Base-by-base conservation (phyloP, 2,329 filamentous ascomycete species). In the Colletotrichum viniferum region DNA sequence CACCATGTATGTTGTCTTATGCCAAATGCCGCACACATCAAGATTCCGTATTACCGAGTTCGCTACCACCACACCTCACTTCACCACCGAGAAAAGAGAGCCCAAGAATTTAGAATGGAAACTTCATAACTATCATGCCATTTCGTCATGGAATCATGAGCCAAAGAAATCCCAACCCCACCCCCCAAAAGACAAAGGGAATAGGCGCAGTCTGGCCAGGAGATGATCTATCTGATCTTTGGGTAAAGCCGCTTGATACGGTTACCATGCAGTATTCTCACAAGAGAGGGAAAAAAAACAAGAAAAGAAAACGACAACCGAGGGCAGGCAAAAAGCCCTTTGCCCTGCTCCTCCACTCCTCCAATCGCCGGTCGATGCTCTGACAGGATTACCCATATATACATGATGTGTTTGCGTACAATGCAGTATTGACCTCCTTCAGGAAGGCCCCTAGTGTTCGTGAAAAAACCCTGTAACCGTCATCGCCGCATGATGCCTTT, bases 121-220 rank as follows among this genome's bases (percentile, higher is more conserved):
- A 28, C 69, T 77, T 78, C 77, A 65, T 78, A 77, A 78, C 72
- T 77, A 70, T 78, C 77, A 77, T 78, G 75, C 75, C 77, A 78
- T 78, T 78, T 78, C 77, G 63, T 78, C 77, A 77, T 77, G 73
- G 75, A 71, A 73, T 78, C 77, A 78, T 78, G 72, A 77, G 66
- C 74, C 76, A 65, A 69, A 74, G 43, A 78, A 56, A 77, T 74
- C 55, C 65, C 69, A 69, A 76, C 69, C 67, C 56, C 30, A 52
- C 43, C 43, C 32, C 18, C 65, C 70, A 58, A 34, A 68, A 71
- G 36, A 75, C 68, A 71, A 76, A 75, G 62, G 75, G 63, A 73
- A 71, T 52, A 58, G 76, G 68, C 69, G 71, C 69, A 68, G 73
- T 73, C 77, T 78, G 75, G 74, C 72, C 77, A 73, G 67, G 67